Evolutionary conservation across 208 protist species (phyloP).

Genomic region (Tetramitus jugosus): DNA sequence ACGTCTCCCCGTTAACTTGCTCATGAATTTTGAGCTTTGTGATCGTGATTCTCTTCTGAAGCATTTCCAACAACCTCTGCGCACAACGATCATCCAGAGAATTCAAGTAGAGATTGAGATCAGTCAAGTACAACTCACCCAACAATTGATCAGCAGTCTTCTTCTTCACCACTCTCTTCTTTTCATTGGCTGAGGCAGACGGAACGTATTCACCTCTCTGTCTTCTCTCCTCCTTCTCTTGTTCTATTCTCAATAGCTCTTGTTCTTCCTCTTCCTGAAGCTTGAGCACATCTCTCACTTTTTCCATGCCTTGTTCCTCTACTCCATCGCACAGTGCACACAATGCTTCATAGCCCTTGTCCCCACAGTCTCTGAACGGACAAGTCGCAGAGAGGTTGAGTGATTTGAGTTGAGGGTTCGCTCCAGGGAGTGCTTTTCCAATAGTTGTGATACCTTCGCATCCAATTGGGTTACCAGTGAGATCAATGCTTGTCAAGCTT

Average conservation of each 20-base stretch:
- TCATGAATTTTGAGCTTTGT: neutral
- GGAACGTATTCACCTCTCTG: no score
- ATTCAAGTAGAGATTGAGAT: neutral
- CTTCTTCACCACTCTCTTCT: no score
- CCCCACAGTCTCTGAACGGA: neutral
- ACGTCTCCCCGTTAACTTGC: neutral
- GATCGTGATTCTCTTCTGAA: neutral
- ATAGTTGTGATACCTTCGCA: neutral
- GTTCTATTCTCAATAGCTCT: no score
- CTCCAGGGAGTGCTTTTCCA: neutral
- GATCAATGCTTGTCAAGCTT: neutral
- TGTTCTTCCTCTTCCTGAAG: neutral
- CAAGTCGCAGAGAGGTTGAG: neutral
- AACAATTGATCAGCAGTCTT: no score
- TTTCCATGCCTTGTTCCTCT: neutral
- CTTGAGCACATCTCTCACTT: neutral
- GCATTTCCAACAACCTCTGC: neutral
- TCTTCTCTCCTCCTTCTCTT: no score
- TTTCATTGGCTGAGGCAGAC: no score
- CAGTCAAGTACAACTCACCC: no score
- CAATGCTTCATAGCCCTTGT: no score
- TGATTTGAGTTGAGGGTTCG: neutral
- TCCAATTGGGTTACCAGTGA: slow-evolving; percentile 1
- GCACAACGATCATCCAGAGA: neutral
- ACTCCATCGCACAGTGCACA: neutral